These are phyloP conservation scores for Naganishia sp. DNA, from an alignment of 1,284 basidiomycete species.

Conservation along the genomic window DNA sequence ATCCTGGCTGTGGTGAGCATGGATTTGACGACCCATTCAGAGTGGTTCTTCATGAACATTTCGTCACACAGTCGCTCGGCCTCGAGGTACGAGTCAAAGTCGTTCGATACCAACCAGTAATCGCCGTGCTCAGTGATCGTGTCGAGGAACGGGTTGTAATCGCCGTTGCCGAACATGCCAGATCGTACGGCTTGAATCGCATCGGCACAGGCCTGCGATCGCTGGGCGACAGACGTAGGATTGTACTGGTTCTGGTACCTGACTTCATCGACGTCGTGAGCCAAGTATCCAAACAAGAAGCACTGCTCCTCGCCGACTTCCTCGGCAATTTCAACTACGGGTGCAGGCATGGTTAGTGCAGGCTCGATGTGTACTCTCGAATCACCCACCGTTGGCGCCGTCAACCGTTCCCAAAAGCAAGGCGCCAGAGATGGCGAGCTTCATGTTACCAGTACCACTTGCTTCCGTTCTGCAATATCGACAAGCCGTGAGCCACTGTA, in stretches of 20 bases:
- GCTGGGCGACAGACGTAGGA: slow-evolving; percentile 72
- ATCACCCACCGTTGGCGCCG: slow-evolving; percentile 70
- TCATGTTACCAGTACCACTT: slow-evolving; percentile 90
- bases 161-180: slow-evolving; percentile 74
- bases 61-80: slow-evolving; percentile 82
- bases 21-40: slow-evolving; percentile 87
- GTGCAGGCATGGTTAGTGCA: neutral
- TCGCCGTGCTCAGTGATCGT: slow-evolving; percentile 62
- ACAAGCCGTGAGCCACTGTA: neutral
- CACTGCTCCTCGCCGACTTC: slow-evolving; percentile 66
- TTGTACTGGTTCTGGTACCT: slow-evolving; percentile 81
- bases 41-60: slow-evolving; percentile 70
- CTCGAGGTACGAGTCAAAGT: slow-evolving; percentile 84
- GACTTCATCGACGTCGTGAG: slow-evolving; percentile 68
- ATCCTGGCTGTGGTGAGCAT: slow-evolving; percentile 84
- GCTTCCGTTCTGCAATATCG: slow-evolving; percentile 49
- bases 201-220: slow-evolving; percentile 71
- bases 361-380: neutral
- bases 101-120: slow-evolving; percentile 77
- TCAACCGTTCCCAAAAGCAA: slow-evolving; percentile 67
- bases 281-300: slow-evolving; percentile 53
- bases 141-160: slow-evolving; percentile 68
- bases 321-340: slow-evolving; percentile 72
- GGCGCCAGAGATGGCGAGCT: slow-evolving; percentile 74
- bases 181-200: slow-evolving; percentile 71